Evolutionary conservation across 805 yeast species (phyloP).

Genomic region (Aciculoconidium aculeatum): DNA sequence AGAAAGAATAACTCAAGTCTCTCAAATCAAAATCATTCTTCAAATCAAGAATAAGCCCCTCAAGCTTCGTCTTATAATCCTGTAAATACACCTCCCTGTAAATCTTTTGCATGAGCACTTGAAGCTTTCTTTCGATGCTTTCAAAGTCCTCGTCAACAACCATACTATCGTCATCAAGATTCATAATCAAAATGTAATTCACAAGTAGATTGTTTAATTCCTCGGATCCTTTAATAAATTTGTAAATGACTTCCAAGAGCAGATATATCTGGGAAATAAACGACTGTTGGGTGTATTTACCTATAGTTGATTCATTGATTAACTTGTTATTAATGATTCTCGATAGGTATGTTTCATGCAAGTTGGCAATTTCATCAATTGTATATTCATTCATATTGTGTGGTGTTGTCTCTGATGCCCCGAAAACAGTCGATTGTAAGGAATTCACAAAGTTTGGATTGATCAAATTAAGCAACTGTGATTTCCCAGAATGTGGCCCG

Average conservation of each 20-base stretch:
- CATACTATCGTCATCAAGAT: conserved; percentile 16
- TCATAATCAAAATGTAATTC: conserved; percentile 23
- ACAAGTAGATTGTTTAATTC: conserved; percentile 25
- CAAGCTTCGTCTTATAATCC: conserved; percentile 38
- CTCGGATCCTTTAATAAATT: conserved; percentile 29
- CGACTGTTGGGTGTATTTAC: conserved; percentile 23
- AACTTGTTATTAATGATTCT: conserved; percentile 26
- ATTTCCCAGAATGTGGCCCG: conserved; percentile 4
- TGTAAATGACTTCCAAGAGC: conserved; percentile 24
- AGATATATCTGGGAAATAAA: conserved; percentile 29
- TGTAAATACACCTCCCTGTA: conserved; percentile 32
- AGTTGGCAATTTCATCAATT: conserved; percentile 43
- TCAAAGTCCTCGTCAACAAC: conserved; percentile 24
- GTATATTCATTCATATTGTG: conserved; percentile 27
- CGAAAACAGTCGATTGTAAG: conserved; percentile 5
- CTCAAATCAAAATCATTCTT: conserved; percentile 47
- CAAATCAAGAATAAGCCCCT: conserved; percentile 45
- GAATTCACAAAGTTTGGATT: conserved; percentile 9
- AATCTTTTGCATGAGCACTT: conserved; percentile 35
- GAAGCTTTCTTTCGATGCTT: conserved; percentile 28
- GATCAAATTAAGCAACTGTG: conserved; percentile 8
- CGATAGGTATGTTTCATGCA: conserved; percentile 24
- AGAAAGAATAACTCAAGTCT: conserved; percentile 35
- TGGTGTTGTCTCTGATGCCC: conserved; percentile 1
- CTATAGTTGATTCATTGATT: conserved; percentile 24